Conservation (phyloP, 163 green algal genomes). For the Scenedesmus sp. region DNA sequence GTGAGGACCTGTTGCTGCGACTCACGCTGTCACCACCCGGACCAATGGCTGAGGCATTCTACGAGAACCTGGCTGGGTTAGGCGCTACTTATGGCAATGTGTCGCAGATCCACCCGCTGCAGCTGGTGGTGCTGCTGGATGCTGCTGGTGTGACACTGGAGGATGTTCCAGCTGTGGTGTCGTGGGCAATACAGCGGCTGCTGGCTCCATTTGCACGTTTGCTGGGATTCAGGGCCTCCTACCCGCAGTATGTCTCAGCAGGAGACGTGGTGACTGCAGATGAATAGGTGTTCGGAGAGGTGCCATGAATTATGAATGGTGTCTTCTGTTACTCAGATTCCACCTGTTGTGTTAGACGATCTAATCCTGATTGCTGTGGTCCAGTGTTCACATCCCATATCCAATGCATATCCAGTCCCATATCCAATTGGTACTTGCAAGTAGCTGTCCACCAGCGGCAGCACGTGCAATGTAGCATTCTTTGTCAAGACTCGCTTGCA, state of each 20-base stretch:
- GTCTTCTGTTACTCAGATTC: too few relatives aligned
- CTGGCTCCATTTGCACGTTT: conserved; percentile 1
- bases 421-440: too few relatives aligned
- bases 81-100: conserved; percentile 38
- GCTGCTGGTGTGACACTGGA: background rate
- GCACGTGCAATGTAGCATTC: too few relatives aligned
- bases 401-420: too few relatives aligned
- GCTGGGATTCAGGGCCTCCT: background rate
- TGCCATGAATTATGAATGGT: too few relatives aligned
- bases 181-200: conserved; percentile 13
- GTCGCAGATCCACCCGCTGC: background rate
- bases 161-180: background rate
- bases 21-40: conserved; percentile 14
- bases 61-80: conserved; percentile 41
- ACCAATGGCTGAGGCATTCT: conserved; percentile 8
- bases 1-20: background rate
- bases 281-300: background rate
- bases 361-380: too few relatives aligned
- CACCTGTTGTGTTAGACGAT: too few relatives aligned
- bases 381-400: too few relatives aligned
- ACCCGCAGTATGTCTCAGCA: conserved; percentile 21
- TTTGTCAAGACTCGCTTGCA: too few relatives aligned
- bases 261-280: background rate
- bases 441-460: too few relatives aligned
- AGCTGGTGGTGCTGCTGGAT: conserved; percentile 19